A percentile compares a stretch with the other conserved stretches of the same genome.
Evolutionary conservation across 371 early-diverging fungal species (phyloP).

Genomic region (Actinomortierella wolfii): DNA sequence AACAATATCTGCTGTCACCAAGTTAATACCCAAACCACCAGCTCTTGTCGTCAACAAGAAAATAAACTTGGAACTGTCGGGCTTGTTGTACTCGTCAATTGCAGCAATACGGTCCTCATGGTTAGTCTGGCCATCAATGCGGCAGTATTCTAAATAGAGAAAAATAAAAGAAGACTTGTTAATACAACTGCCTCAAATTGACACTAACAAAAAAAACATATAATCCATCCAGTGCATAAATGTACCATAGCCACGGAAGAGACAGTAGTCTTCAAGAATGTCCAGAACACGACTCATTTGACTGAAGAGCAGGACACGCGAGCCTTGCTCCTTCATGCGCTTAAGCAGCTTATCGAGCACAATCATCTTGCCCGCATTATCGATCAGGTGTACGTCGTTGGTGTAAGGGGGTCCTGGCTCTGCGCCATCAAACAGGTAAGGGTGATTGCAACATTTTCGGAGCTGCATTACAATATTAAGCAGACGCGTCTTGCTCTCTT

Average conservation of each 20-base stretch:
- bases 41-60: conserved; percentile 98
- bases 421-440: conserved; percentile 98
- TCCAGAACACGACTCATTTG: conserved; percentile 99
- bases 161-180: neutral
- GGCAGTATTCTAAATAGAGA: conserved; percentile 80
- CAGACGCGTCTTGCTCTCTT: conserved; percentile 84
- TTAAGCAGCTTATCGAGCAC: conserved; percentile 92
- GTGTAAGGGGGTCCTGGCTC: conserved; percentile 97
- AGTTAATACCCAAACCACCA: conserved; percentile 99
- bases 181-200: neutral
- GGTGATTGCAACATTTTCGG: conserved; percentile 99
- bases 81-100: conserved; percentile 96
- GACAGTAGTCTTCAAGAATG: conserved; percentile 98
- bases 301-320: conserved; percentile 96
- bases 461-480: conserved; percentile 99
- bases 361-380: conserved; percentile 94
- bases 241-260: conserved; percentile 83
- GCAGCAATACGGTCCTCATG: conserved; percentile 93
- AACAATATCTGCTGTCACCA: conserved; percentile 98
- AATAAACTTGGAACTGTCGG: conserved; percentile 91
- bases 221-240: neutral
- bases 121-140: conserved; percentile 97
- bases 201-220: neutral
- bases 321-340: conserved; percentile 87
- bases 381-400: conserved; percentile 96